A percentile compares a stretch with the other conserved stretches of the same genome.
These are phyloP conservation scores for Panellus pusillus DNA, from an alignment of 768 basidiomycete genomes.

Conservation along the genomic window DNA sequence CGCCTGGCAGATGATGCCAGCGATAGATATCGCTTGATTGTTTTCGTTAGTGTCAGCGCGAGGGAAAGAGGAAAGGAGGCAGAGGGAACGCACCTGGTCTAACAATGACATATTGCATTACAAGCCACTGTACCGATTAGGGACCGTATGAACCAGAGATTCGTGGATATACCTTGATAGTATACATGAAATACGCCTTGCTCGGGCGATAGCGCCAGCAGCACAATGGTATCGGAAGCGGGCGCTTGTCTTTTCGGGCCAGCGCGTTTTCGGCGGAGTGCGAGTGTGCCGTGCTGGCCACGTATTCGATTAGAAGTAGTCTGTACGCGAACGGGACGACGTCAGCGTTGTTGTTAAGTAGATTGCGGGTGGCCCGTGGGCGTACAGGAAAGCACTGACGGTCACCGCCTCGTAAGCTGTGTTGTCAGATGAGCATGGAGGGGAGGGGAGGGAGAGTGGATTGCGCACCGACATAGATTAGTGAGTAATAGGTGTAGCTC, in stretches of 20 bases:
- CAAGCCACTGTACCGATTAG: constrained; percentile 60
- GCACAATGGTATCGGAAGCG: constrained; percentile 80
- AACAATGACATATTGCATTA: constrained; percentile 86
- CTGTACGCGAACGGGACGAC: constrained; percentile 36
- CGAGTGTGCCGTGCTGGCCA: constrained; percentile 64
- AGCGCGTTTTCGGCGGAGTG: constrained; percentile 68
- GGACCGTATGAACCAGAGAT: background rate
- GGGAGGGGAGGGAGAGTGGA: background rate
- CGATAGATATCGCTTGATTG: constrained; percentile 68
- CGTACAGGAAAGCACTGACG: constrained; percentile 84
- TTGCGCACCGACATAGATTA: constrained; percentile 42
- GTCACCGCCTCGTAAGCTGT: constrained; percentile 79
- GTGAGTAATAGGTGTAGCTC: constrained; percentile 57
- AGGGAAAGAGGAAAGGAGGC: too few relatives aligned
- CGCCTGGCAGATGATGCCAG: constrained; percentile 75
- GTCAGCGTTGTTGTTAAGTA: background rate
- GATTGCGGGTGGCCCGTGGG: background rate
- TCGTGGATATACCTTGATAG: constrained; percentile 63
- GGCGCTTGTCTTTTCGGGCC: constrained; percentile 74
- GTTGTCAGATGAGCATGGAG: background rate
- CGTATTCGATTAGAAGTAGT: constrained; percentile 81
- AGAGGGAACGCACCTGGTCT: constrained; percentile 35
- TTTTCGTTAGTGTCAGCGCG: too few relatives aligned
- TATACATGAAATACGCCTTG: constrained; percentile 90
- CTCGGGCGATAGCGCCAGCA: constrained; percentile 82